Evolutionary conservation across 176 grass and related monocot species (phyloP).

Genomic region (Oryza glumipatula): DNA sequence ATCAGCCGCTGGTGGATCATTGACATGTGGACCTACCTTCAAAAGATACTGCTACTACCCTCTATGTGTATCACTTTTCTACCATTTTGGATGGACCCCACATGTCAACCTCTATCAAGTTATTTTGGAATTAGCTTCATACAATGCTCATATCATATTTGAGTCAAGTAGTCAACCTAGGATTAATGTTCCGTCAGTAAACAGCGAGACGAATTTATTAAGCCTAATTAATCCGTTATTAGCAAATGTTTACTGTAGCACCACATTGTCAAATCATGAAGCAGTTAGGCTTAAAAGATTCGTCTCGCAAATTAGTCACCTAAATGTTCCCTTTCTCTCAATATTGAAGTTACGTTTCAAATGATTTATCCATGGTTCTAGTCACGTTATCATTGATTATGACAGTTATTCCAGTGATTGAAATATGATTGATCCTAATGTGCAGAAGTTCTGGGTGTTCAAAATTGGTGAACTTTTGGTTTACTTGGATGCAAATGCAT

Average conservation of each 20-base stretch:
- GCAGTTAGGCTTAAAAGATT: too few species aligned
- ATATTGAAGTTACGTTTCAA: not conserved
- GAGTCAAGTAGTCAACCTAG: not conserved
- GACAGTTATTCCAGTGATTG: conserved; percentile 24
- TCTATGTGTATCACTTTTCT: not conserved
- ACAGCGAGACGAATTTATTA: too few species aligned
- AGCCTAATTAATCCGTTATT: too few species aligned
- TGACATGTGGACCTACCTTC: not conserved
- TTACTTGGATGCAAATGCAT: conserved; percentile 64
- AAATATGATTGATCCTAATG: conserved; percentile 37
- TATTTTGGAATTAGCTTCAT: not conserved
- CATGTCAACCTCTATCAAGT: not conserved
- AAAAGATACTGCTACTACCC: conserved; percentile 1
- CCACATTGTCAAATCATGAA: too few species aligned
- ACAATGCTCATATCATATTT: conserved; percentile 15
- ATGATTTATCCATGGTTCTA: conserved; percentile 14
- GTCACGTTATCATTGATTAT: not conserved
- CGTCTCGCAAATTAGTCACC: not conserved
- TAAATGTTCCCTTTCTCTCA: not conserved
- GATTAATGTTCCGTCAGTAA: not conserved
- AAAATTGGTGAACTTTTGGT: conserved; percentile 72
- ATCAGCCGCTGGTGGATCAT: not conserved
- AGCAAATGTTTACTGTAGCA: too few species aligned
- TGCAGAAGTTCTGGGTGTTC: conserved; percentile 66
- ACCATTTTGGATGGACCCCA: not conserved